Evolutionary conservation across 208 protist genomes (phyloP), one percentile per base, ranked within the genome.

Genomic region (Herpetomonas tarakana): DNA sequence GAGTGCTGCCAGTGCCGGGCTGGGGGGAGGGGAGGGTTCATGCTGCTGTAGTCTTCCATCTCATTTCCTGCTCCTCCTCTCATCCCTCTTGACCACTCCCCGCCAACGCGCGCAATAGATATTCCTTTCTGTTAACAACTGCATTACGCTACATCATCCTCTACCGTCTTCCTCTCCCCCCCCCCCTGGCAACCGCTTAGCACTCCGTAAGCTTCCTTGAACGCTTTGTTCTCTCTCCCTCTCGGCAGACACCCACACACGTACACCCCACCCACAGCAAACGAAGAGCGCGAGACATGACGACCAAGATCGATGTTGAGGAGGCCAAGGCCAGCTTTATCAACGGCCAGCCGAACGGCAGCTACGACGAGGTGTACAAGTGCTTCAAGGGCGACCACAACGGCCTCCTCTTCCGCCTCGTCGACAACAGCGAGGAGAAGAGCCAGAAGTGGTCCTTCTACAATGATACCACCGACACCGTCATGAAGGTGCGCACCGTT

Each of bases 361-460:
- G 62, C 38, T 57, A 63, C 50, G 38, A 63, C 24, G 62, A 74
- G 22, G 67, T 86, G 38, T 81, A 73, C 62, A 65, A 62, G 41
- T 86, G 79, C 62, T 82, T 86, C 56, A 59, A 68, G n/a, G 55
- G 55, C 63, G 59, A 66, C 21, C 26, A 39, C 29, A 82, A 82
- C 59, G 79, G 75, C 45, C 68, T 86, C n/a, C 60, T 86, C 50
- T 86, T 81, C 59, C 79, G 79, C 52, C 60, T 81, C 14, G 79
- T 81, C 19, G 66, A 81, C 47, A 62, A 52, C 1, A 28, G 39
- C 22, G 63, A 77, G 7, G 52, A 6, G 6, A 22, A 11, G 11
- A 60, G 45, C n/a, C 53, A 68, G 41, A 59, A 66, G 29, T 86
- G 79, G 79, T 60, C 68, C 44, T 86, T 86, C 61, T 80, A 86